Evolutionary conservation across 2,329 filamentous ascomycete genomes (phyloP), one percentile per base, ranked within the genome.

Genomic region (Blastomyces parvus): DNA sequence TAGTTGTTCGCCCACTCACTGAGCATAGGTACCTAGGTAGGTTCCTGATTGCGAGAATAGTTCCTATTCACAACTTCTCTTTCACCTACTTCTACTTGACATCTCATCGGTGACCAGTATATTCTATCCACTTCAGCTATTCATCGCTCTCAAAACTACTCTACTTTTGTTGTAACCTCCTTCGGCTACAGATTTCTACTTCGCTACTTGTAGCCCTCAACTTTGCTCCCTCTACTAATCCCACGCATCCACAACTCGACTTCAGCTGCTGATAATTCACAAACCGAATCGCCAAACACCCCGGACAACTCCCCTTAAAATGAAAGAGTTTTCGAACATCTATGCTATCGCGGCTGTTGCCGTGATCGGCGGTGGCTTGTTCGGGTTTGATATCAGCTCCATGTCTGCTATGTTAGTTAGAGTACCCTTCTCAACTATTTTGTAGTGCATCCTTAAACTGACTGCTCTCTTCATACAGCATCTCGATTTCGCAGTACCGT

Each of bases 341-440:
- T 83, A 83, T 66, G 71, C 80, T 63, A 83, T 85, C 66, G 81
- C 82, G 62, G 81, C 79, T 65, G 82, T 84, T 71, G 79, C 82
- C 69, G 80, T 83, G 60, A 80, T 84, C 66, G 82, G 82, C 50
- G 82, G 82, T 71, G 81, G 78, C 11, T 73, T 84, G 25, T 85
- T 85, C 68, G 83, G 83, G 50, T 85, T 85, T 70, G 83, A 85
- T 74, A 82, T 85, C 64, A 80, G 77, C 64, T 83, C 80, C 19
- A 82, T 80, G 77, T 77, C 71, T 64, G 77, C 77, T 11, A 77
- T 78, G 69, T 77, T 68, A 52, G 68, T 66, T 40, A 40, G n/a
- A 2, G 44, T 4, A 22, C 38, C 4, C 27, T 3, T 38, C 33
- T 40, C 13, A 22, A 42, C n/a, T 3, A 11, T 11, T 13, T 9